Base-by-base conservation (phyloP, 2,329 filamentous ascomycete species). In the Penicillium verrucosum region DNA sequence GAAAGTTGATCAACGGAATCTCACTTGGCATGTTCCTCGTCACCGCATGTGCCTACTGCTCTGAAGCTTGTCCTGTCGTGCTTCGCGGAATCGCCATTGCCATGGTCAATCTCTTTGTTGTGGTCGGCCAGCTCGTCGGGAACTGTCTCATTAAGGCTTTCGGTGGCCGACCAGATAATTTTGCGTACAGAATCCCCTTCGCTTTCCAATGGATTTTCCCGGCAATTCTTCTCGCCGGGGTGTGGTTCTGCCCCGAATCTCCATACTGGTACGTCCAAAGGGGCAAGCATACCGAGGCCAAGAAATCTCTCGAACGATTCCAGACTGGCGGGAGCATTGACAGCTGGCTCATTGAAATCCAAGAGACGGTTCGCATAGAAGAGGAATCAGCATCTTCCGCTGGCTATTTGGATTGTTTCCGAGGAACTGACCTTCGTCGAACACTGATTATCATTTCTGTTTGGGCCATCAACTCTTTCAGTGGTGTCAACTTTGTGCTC, bases 11-110 rank as follows among this genome's bases (percentile, higher is more conserved):
- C 27, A 57, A 57, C 29, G 54, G 54, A 12, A 57, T 57, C 25
- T n/a, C 54, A 9, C 49, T 57, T 14, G 54, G 54, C n/a, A 54
- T 54, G 43, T 57, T 53, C 43, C 49, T 57, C 6, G 54, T 57
- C 37, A 53, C 49, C 9, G 49, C 49, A 1, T 54, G 49, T 38
- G 29, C 49, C 18, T 57, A 57, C 23, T 53, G 49, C 18, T 57
- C 54, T 4, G 54, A 57, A 18, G 25, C 30, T 3, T 43, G 43
- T 10, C 49, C 54, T 38, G 49, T 57, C 12, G 49, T 47, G n/a
- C 49, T 57, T 34, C 54, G 54, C 6, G 54, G 54, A 25, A 46
- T 53, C 14, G 44, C 49, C 3, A 57, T 52, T 37, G 49, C 49
- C 43, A 53, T 57, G 54, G 49, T 54, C 2, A 57, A 57, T 23